phyloP scores from a whole-genome alignment of 768 basidiomycete species.

The Austroboletus eburneus region DNA sequence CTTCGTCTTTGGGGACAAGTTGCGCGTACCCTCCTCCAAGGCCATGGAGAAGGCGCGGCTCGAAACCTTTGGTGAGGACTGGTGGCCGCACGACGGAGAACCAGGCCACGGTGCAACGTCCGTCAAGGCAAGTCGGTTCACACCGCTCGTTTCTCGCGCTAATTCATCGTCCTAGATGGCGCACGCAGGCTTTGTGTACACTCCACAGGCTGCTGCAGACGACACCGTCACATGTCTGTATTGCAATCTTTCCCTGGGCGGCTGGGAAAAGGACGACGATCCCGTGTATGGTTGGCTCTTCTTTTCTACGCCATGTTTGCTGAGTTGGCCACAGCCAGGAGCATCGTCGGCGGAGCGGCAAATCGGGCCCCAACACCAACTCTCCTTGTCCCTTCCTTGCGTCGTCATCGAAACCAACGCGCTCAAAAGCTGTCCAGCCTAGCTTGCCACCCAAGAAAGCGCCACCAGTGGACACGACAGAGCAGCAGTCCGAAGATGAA shows the following conservation, averaged over 20 bases:
- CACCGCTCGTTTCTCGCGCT: neutral
- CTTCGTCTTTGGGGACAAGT: conserved; percentile 53
- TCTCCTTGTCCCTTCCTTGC: conserved; percentile 42
- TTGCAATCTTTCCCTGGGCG: conserved; percentile 73
- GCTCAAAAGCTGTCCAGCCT: conserved; percentile 29
- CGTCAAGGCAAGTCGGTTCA: conserved; percentile 46
- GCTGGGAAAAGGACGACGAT: conserved; percentile 86
- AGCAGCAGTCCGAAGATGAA: conserved; percentile 25
- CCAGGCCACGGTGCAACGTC: conserved; percentile 68
- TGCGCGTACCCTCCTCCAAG: conserved; percentile 62
- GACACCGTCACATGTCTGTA: conserved; percentile 86
- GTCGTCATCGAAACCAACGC: conserved; percentile 26
- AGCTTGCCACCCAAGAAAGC: conserved; percentile 32
- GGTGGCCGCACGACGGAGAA: conserved; percentile 75
- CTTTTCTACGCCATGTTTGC: neutral
- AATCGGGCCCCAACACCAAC: conserved; percentile 29
- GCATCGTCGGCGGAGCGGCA: conserved; percentile 63
- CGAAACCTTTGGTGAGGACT: conserved; percentile 60
- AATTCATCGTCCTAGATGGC: conserved; percentile 54
- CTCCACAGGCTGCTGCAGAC: conserved; percentile 61
- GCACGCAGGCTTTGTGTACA: conserved; percentile 81
- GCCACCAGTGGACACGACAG: neutral
- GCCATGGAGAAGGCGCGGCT: conserved; percentile 69
- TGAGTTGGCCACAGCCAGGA: conserved; percentile 49
- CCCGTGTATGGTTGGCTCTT: conserved; percentile 59